Conservation (phyloP, 768 basidiomycete genomes). For the Candolleomyces efflorescens region DNA sequence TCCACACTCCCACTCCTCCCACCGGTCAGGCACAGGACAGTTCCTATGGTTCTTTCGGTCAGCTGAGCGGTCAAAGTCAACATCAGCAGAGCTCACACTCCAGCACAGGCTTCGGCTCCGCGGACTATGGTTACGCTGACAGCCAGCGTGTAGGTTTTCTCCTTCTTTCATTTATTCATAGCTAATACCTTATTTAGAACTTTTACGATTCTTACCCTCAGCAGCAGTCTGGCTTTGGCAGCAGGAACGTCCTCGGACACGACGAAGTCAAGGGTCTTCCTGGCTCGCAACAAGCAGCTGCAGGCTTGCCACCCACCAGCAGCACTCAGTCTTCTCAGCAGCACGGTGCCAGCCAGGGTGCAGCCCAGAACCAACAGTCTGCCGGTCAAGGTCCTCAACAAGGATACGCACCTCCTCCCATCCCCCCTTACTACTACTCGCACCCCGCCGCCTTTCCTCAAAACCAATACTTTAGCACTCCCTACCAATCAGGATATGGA, state of each 20-base stretch:
- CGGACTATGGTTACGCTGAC: conserved; percentile 69
- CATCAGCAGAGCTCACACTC: conserved; percentile 56
- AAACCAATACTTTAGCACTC: conserved; percentile 71
- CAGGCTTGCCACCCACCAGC: conserved; percentile 48
- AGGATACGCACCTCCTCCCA: conserved; percentile 56
- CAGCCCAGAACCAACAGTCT: conserved; percentile 56
- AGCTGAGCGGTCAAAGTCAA: conserved; percentile 49
- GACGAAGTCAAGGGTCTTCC: conserved; percentile 75
- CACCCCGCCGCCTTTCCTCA: conserved; percentile 59
- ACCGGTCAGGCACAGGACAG: conserved; percentile 58
- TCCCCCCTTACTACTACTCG: conserved; percentile 46
- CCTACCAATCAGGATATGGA: conserved; percentile 53
- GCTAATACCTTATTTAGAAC: conserved; percentile 37
- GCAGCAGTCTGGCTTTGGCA: conserved; percentile 60
- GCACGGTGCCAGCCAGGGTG: conserved; percentile 40
- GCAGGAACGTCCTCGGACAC: conserved; percentile 61
- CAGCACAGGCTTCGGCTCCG: conserved; percentile 48
- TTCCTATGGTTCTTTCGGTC: conserved; percentile 65
- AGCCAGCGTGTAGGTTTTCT: conserved; percentile 52
- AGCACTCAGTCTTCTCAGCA: conserved; percentile 54
- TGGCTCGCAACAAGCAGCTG: conserved; percentile 50
- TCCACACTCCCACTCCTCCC: conserved; percentile 77
- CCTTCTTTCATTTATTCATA: neutral
- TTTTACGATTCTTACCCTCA: conserved; percentile 77
- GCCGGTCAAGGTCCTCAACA: conserved; percentile 63